Evolutionary conservation across 2,329 filamentous ascomycete genomes (phyloP), one percentile per base, ranked within the genome.

Genomic region (Fusarium armeniacum): DNA sequence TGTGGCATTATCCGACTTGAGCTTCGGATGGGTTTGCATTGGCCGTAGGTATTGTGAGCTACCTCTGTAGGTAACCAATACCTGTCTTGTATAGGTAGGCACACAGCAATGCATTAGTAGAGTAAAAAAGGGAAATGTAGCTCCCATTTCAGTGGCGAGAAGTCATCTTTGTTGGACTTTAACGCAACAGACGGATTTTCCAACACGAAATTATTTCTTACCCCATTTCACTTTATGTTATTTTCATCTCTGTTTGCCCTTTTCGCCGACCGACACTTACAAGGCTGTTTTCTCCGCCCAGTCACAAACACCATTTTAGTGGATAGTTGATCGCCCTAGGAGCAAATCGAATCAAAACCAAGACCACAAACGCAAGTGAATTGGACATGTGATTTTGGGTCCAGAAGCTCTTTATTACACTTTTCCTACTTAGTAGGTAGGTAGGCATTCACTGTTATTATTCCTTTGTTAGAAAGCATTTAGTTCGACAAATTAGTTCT

Each of bases 361-460:
- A n/a, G 18, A 33, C 40, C 40, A 43, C 22, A 50, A 50, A 15
- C 22, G 43, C 43, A 45, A 36, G 22, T 35, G 10, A 35, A 35
- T 41, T 40, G 49, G 28, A 33, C 67, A 69, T 69, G 67, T 69
- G 67, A 69, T 69, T 55, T 35, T 54, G 36, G 51, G 43, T 26
- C 24, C 24, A 38, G 35, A n/a, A 28, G 18, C 22, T 35, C 16
- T 51, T 38, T 11, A 20, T 33, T 33, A 15, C 32, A 33, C 32
- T 16, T 16, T 35, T 35, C 33, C 33, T 35, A 9, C 33, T 16
- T 35, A 7, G 13, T 35, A 18, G 16, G 33, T 15, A 33, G 13
- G 32, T 15, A 15, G 9, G 10, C 13, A 15, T 3, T 7, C 16
- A 13, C n/a, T 40, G 13, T 40, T 20, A 15, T 40, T 22, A 40